A percentile compares a stretch with the other conserved stretches of the same genome.
phyloP scores from a whole-genome alignment of 768 basidiomycete genomes.

The Kwoniella sp. region DNA sequence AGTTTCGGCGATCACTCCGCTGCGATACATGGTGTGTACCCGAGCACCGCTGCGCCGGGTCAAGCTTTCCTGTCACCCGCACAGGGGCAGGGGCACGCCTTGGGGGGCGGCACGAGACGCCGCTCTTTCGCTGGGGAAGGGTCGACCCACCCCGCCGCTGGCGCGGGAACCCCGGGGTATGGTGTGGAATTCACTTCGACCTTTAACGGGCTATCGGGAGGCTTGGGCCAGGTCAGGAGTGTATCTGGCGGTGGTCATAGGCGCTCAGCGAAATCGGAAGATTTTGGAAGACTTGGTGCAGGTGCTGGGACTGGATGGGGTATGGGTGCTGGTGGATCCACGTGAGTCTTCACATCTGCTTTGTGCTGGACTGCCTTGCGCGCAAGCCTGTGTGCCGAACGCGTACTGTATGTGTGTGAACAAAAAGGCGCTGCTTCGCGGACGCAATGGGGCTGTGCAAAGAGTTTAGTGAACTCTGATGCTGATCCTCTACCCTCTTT shows the following conservation, averaged over 20 bases:
- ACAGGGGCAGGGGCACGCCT: background rate
- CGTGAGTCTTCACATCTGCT: conserved; percentile 23
- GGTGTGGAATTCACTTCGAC: conserved; percentile 28
- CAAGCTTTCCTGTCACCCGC: background rate
- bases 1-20: conserved; percentile 19
- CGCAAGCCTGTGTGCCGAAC: no score
- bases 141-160: conserved; percentile 34
- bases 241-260: conserved; percentile 50
- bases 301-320: conserved; percentile 42
- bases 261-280: conserved; percentile 63
- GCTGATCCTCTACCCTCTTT: no score
- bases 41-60: conserved; percentile 1
- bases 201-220: conserved; percentile 5
- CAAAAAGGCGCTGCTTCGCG: no score
- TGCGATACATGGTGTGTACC: conserved; percentile 15
- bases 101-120: conserved; percentile 6
- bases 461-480: background rate
- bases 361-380: background rate
- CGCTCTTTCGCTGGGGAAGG: conserved; percentile 30
- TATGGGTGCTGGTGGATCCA: conserved; percentile 38
- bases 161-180: conserved; percentile 43
- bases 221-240: conserved; percentile 20
- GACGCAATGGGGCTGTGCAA: no score
- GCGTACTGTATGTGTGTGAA: no score
- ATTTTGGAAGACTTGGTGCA: conserved; percentile 50